phyloP scores from a whole-genome alignment of 495 filamentous ascomycete genomes.

The Schizothecium vesticola region DNA sequence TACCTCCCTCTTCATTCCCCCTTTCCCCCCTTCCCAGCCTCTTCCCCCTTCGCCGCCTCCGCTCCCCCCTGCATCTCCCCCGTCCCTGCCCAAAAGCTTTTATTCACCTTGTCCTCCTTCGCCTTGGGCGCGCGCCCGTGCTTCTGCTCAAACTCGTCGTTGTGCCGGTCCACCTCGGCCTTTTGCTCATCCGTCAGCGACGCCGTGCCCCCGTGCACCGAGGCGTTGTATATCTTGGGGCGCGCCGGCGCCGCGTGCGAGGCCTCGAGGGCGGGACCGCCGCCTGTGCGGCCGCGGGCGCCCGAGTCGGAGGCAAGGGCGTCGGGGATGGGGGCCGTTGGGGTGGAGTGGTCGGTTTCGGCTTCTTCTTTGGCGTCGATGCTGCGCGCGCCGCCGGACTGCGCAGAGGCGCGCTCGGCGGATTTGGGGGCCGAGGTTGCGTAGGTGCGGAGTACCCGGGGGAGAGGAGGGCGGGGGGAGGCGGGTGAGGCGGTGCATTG shows the following conservation, averaged over 20 bases:
- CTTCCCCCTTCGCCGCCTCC: neutral
- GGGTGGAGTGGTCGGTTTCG: constrained; percentile 6
- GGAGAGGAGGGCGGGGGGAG: neutral
- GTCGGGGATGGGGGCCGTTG: constrained; percentile 23
- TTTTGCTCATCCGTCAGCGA: constrained; percentile 42
- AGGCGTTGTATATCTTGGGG: constrained; percentile 44
- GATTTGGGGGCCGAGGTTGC: constrained; percentile 22
- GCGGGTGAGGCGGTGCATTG: neutral
- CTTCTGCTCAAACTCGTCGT: constrained; percentile 45
- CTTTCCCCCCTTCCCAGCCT: neutral
- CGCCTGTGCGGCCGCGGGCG: constrained; percentile 31
- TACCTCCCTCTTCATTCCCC: no score
- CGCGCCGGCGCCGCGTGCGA: constrained; percentile 33
- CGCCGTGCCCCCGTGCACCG: constrained; percentile 28
- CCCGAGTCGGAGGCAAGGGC: constrained; percentile 23
- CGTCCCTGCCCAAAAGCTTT: constrained; percentile 41
- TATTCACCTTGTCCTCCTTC: constrained; percentile 43
- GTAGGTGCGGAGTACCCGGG: neutral
- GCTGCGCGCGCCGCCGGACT: constrained; percentile 41
- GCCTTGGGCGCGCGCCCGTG: constrained; percentile 37
- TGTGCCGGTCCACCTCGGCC: constrained; percentile 48
- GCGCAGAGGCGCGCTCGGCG: constrained; percentile 37
- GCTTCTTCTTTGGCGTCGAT: constrained; percentile 34
- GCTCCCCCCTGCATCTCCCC: neutral
- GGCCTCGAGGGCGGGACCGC: constrained; percentile 38